Base-by-base conservation (phyloP, 495 filamentous ascomycete genomes). In the Amniculicola lignicola region DNA sequence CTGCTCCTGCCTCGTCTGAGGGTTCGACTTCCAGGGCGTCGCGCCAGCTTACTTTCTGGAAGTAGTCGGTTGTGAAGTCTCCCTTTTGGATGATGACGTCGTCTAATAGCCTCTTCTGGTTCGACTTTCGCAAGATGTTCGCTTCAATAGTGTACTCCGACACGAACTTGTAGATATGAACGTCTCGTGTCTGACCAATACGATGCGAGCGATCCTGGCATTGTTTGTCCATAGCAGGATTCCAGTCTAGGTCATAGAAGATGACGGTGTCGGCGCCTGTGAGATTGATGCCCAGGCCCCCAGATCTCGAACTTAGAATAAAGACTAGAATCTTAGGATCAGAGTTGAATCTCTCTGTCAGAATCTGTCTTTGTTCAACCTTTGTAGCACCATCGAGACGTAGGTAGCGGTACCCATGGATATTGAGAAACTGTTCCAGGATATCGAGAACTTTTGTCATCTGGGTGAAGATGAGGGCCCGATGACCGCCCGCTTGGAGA, bases 161-260 rank as follows among this genome's bases (percentile, higher is more conserved):
- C 23, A 99, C 92, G 35, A 99, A 86, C 5, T 93, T 88, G 72
- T 96, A 99, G 64, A 99, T 96, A 65, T 97, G 92, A 33, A 99
- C 94, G 66, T 99, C 94, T 23, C 94, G 84, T 0, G 94, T 97
- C 70, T 99, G 94, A 2, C 94, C 94, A 64, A 99, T 99, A 46
- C 94, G 90, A 69, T 99, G 94, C 59, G 88, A 92, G 59, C 94
- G 86, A 67, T 99, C 94, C 72, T 97, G 94, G 67, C 94, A 99
- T 70, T 99, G 94, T 66, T 96, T 96, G 71, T 99, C 94, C 94
- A 99, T 99, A 10, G 94, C 94, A 0, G 94, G 94, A 62, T 99
- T 99, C 94, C 94, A 99, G 72, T 99, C 94, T 37, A 96, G 81
- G 69, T 99, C 94, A 72, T 99, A 99, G 74, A 99, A 99, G 65